Conservation (phyloP, 345 rosid genomes). For the Populus pruinosa region DNA sequence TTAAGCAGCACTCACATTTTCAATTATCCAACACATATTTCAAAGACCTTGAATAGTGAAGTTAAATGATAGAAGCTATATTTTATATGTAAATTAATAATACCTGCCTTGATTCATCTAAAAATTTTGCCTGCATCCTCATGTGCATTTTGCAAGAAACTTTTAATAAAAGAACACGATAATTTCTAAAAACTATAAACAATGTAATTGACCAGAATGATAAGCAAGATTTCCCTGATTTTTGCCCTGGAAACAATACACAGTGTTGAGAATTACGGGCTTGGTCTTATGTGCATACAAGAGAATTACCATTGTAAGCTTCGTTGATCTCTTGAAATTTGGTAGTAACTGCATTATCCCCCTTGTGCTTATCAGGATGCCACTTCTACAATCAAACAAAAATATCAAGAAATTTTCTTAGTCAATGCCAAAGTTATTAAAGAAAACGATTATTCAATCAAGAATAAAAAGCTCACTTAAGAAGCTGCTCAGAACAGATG, state of each 20-base stretch:
- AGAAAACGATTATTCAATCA: constrained; percentile 7
- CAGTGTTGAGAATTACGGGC: not conserved
- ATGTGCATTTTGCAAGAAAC: not conserved
- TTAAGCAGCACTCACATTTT: not conserved
- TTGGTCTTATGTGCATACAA: not conserved
- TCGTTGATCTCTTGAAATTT: constrained; percentile 81
- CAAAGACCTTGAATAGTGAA: not conserved
- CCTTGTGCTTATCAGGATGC: constrained; percentile 89
- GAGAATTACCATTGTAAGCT: constrained; percentile 59
- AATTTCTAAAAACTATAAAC: not conserved
- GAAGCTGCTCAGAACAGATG: constrained; percentile 18
- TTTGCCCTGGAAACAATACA: not conserved
- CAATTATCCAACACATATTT: not conserved
- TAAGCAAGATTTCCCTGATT: not conserved
- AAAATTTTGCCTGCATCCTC: not conserved
- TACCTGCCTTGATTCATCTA: not conserved
- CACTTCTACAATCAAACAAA: constrained; percentile 47
- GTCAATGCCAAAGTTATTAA: constrained; percentile 9
- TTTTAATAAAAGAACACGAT: not conserved
- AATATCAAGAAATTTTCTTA: constrained; percentile 9
- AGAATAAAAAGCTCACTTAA: constrained; percentile 21
- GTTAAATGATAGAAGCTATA: not conserved
- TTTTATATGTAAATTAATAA: too few species aligned
- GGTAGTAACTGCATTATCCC: constrained; percentile 58
- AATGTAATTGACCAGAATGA: not conserved